Base-by-base conservation (phyloP, 441 rosid genomes). In the Gossypium trilobum region DNA sequence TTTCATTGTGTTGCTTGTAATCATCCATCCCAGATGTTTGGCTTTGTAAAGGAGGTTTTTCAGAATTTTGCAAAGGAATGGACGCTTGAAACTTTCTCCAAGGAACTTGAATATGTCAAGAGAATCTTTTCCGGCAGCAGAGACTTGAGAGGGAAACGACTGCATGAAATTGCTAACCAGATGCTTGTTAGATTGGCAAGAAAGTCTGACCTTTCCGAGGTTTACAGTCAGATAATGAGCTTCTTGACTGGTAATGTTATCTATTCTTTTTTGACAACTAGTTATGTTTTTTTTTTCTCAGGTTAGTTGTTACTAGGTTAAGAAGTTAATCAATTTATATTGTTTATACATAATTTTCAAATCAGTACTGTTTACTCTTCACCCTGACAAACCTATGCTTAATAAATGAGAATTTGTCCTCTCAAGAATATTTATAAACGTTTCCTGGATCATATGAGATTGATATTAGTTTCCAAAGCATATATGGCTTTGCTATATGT, bases 1-100 rank as follows among this genome's bases (percentile, higher is more conserved):
- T 92, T 92, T 77, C 91, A 89, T 74, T 95, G 99, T 31, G 88
- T 91, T 56, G 98, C 99, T 7, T 95, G 99, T 80, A 84, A 83
- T 80, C 97, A 92, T 79, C 98, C 96, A 54, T 95, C 99, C n/a
- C 98, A 95, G 85, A 91, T 95, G 99, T 92, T 92, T 85, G 99
- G 99, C 25, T 95, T 92, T 79, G 98, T 95, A 74, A 95, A 92
- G 81, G 99, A 91, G 78, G 99, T 95, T 73, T 95, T 92, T 75
- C 90, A 79, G 54, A 85, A 87, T 79, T 95, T 89, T 75, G 95
- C 96, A 1, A 85, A 83, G 81, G 89, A 85, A 70, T 95, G 99
- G 99, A 81, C 84, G 10, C 72, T 77, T 61, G 92, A 91, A 80
- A 80, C 85, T 29, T 85, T 95, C 76, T 81, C 81, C 83, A 87